phyloP scores from a whole-genome alignment of 352 stramenopile genomes.

The Thraustochytrium sp. region DNA sequence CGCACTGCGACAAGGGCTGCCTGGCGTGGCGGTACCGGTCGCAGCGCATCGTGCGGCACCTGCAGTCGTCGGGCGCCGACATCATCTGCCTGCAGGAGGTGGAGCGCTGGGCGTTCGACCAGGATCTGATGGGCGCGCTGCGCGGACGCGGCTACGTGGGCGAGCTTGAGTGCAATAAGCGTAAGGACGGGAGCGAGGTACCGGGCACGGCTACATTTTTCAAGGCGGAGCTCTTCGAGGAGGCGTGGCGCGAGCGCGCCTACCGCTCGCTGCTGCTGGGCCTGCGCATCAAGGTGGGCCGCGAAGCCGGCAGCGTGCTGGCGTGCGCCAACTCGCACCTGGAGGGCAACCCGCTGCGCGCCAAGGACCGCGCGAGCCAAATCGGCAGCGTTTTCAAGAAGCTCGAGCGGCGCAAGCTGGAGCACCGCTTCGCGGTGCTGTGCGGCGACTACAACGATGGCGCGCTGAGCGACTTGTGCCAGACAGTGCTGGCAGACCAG shows the following conservation, averaged over 20 bases:
- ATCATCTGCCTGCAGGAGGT: constrained; percentile 40
- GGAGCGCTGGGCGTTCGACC: constrained; percentile 11
- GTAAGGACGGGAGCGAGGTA: neutral
- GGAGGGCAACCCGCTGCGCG: neutral
- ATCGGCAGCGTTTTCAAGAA: constrained; percentile 23
- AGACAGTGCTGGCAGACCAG: neutral
- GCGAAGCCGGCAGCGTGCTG: neutral
- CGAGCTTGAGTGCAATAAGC: constrained; percentile 32
- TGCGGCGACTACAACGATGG: constrained; percentile 39
- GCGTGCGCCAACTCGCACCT: constrained; percentile 33
- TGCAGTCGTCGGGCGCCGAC: neutral
- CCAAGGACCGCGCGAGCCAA: constrained; percentile 1
- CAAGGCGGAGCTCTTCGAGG: neutral
- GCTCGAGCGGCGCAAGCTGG: neutral
- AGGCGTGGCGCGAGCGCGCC: constrained; percentile 17
- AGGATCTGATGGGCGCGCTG: neutral
- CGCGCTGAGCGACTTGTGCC: constrained; percentile 9
- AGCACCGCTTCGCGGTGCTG: neutral
- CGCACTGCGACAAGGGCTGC: constrained; percentile 20
- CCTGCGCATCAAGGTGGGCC: neutral
- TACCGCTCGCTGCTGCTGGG: constrained; percentile 18
- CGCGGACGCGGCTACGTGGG: neutral
- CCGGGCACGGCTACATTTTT: constrained; percentile 27
- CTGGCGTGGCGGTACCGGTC: constrained; percentile 20
- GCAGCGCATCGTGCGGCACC: neutral